phyloP scores from a whole-genome alignment of 2,329 filamentous ascomycete genomes.

The Pseudogymnoascus sp. region DNA sequence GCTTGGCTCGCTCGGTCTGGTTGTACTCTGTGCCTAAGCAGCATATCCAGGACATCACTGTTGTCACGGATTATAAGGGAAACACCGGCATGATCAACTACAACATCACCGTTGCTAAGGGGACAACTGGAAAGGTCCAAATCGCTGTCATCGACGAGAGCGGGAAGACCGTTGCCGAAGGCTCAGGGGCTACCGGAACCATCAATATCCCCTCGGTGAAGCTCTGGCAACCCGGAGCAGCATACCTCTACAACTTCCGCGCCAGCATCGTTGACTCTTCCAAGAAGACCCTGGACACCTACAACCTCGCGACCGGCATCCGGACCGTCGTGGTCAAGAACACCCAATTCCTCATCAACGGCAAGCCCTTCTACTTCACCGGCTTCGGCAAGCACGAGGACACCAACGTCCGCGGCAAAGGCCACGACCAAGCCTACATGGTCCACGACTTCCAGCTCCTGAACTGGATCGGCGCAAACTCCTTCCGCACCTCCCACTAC shows the following conservation, averaged over 20 bases:
- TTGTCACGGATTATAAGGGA: constrained; percentile 20
- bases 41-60: constrained; percentile 23
- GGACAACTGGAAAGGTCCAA: neutral
- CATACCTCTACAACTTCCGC: constrained; percentile 25
- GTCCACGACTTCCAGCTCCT: constrained; percentile 29
- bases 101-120: constrained; percentile 2
- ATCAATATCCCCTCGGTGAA: constrained; percentile 17
- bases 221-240: constrained; percentile 26
- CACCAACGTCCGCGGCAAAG: constrained; percentile 25
- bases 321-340: constrained; percentile 21
- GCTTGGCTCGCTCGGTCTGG: constrained; percentile 27
- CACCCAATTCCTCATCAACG: constrained; percentile 26
- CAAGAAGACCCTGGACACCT: constrained; percentile 18
- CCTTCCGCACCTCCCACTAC: constrained; percentile 29
- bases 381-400: constrained; percentile 30
- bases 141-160: constrained; percentile 15
- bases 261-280: constrained; percentile 17
- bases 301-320: constrained; percentile 21
- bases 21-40: constrained; percentile 23
- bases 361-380: constrained; percentile 27
- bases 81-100: constrained; percentile 14
- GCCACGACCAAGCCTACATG: constrained; percentile 28
- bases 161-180: constrained; percentile 10
- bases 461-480: constrained; percentile 29
- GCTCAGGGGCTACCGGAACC: constrained; percentile 14